Evolutionary conservation across 768 basidiomycete species (phyloP), one percentile per base, ranked within the genome.

Genomic region (Crepidotus variabilis): DNA sequence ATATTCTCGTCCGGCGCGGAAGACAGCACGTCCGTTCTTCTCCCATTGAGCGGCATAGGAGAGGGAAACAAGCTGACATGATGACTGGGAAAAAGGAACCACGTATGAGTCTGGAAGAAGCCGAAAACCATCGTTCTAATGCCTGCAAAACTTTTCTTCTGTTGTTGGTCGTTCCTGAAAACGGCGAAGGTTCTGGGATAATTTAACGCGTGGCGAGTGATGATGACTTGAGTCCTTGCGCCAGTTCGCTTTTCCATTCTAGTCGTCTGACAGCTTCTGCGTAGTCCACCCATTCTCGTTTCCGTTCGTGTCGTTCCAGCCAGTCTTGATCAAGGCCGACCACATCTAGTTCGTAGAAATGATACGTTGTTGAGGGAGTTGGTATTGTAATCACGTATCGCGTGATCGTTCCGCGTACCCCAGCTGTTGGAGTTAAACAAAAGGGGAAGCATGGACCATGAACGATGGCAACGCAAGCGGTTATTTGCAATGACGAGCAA

Each of bases 331-430:
- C 92, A 56, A 94, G 82, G 39, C 74, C 75, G 14, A 81, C 77
- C 49, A 92, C 90, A 71, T 94, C 92, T 65, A 94, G 81, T 71
- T 94, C 92, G 74, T 89, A 94, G 62, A 94, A 92, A 73, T 94
- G 92, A 74, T 92, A 94, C 36, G 85, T 94, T 53, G 88, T 81
- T 51, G 90, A 83, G 34, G 87, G 83, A 43, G 87, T 82, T 58
- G 86, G 83, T 71, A 91, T 89, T 48, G 92, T 93, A 53, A 83
- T 88, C 50, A 94, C 88, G 73, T 82, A 92, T 65, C 90, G 87
- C 63, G 88, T 91, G 63, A 94, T 89, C 60, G 77, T 87, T 74
- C 92, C 92, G 65, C 87, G 90, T 66, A 92, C 89, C 72, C 92
- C 92, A 70, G 92, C 92, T 94, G 76, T 72, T 75, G 47, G 66